phyloP scores from a whole-genome alignment of 805 yeast species.

The Ascoidea asiatica region DNA sequence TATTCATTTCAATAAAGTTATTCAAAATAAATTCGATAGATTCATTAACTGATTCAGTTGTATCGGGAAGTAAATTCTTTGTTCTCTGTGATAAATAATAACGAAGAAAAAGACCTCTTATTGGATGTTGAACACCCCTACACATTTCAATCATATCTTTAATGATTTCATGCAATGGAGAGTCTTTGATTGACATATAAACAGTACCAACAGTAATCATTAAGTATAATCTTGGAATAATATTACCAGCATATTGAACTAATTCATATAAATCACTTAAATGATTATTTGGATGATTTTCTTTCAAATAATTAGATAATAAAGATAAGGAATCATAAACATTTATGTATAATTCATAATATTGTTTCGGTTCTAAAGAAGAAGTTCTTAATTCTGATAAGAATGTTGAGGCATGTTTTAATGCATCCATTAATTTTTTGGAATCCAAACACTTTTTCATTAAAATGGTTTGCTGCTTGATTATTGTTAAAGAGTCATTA shows the following conservation, averaged over 20 bases:
- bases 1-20: conserved; percentile 95
- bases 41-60: conserved; percentile 26
- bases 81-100: conserved; percentile 81
- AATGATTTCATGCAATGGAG: conserved; percentile 77
- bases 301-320: conserved; percentile 50
- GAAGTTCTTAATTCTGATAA: conserved; percentile 72
- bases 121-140: conserved; percentile 91
- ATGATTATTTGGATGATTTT: conserved; percentile 52
- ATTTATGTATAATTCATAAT: conserved; percentile 80
- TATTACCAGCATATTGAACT: conserved; percentile 91
- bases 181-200: conserved; percentile 62
- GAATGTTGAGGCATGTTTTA: conserved; percentile 75
- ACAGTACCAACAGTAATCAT: conserved; percentile 94
- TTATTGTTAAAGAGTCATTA: conserved; percentile 33
- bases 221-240: conserved; percentile 80
- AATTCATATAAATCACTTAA: conserved; percentile 84
- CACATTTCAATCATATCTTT: conserved; percentile 98
- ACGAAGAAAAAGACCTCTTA: conserved; percentile 79
- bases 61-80: conserved; percentile 27
- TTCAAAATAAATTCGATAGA: conserved; percentile 69
- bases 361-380: conserved; percentile 71
- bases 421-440: conserved; percentile 68
- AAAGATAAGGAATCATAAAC: conserved; percentile 71
- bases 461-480: conserved; percentile 55
- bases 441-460: conserved; percentile 69